Base-by-base conservation (phyloP, 169 alveolate species). In the Plasmodium adleri region DNA sequence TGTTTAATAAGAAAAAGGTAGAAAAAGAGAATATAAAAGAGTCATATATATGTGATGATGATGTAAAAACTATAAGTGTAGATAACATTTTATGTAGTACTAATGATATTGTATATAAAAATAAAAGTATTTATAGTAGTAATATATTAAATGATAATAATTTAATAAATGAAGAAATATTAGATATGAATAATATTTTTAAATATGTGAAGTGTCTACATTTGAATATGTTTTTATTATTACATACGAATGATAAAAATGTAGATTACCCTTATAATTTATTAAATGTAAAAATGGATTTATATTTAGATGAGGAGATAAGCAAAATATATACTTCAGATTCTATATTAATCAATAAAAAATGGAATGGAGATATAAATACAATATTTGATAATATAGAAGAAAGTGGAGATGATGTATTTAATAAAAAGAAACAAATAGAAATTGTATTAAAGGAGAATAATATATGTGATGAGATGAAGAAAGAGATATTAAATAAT, bases 201-300 rank as follows among this genome's bases (percentile, higher is more conserved):
- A 47, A 58, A 39, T 26, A 80, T 68, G n/a, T 80, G 5, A 24
- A 59, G 8, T n/a, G 54, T 43, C n/a, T 80, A 20, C 50, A 47
- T 49, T 63, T 80, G 32, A 64, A 80, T 71, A 54, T 62, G 8
- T 56, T 80, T 17, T 47, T 80, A 13, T 9, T 80, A 9, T 22
- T 67, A 22, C 52, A 60, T 43, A 80, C 72, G 13, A 71, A 68
- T 67, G 83, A 56, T 52, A 63, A 56, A 67, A 54, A 63, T 32
- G 62, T 80, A 15, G 70, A 66, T 22, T 80, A 54, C 58, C 39
- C 28, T 9, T 62, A 80, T 60, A 80, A 80, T 47, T 54, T 80
- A 62, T 56, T 54, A 54, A 67, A 67, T 8, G 17, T 80, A 20
- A 62, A 15, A 17, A 45, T 62, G 10, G 9, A 80, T 1, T 58